Base-by-base conservation (phyloP, 2,329 filamentous ascomycete species). In the Colletotrichum ledebouriae region DNA sequence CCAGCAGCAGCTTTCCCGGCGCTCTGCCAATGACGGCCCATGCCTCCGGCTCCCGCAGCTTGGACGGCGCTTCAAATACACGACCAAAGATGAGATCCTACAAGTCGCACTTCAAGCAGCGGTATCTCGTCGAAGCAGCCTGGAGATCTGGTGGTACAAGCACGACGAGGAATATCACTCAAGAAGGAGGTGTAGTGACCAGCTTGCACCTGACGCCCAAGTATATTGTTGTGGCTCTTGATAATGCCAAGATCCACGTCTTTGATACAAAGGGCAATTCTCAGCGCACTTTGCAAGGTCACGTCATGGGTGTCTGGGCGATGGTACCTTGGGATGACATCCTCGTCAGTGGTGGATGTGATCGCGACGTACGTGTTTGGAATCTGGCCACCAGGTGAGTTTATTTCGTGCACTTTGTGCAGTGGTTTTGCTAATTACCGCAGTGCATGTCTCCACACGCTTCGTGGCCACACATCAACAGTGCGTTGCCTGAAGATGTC, bases 241-340 rank as follows among this genome's bases (percentile, higher is more conserved):
- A 99, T 83, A 99, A 98, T 79, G 95, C 96, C 42, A 97, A 97
- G 83, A 99, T 99, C 52, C 96, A 99, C 79, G 94, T 99, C 29
- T 99, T 98, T 77, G 93, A 98, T 78, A 94, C 94, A 0, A 89
- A 96, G 72, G 96, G 96, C 39, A 90, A 94, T 73, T 90, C 94
- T 71, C 90, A 97, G 74, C 93, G 94, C 77, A 97, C 94, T 2
- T 83, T 99, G 33, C 92, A 96, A 76, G 96, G 96, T 11, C 96
- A 99, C 81, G 93, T 98, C 50, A 99, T 99, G 96, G 96, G 96
- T 46, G 96, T 99, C 20, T 99, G 96, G 96, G 96, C 96, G 56
- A 98, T 99, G 95, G 94, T 99, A 25, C 96, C 96, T 6, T 98
- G 94, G 93, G 95, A 93, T 68, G 95, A 99, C 78, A 92, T 93